Evolutionary conservation across 768 basidiomycete species (phyloP).

Genomic region (Krasilnikovozyma curviuscula): DNA sequence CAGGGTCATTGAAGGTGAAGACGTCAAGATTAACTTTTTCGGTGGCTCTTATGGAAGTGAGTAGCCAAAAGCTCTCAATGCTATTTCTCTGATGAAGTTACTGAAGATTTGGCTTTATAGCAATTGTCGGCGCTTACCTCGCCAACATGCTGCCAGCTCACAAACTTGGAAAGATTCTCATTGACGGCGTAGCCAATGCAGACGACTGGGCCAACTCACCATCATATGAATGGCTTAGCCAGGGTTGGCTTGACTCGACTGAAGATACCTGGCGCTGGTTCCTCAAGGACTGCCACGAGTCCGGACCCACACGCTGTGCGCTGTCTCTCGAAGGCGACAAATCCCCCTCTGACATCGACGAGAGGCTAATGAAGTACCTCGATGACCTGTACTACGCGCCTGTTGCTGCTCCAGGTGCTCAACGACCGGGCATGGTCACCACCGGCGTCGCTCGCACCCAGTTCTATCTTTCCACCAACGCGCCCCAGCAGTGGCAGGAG

Average conservation of each 20-base stretch:
- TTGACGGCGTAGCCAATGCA: constrained; percentile 11
- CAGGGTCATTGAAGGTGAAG: constrained; percentile 7
- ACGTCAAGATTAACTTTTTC: constrained; percentile 12
- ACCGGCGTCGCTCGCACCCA: constrained; percentile 1
- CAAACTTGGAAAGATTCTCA: constrained; percentile 9
- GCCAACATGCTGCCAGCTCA: constrained; percentile 5
- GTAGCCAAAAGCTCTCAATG: too few species aligned
- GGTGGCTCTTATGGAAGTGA: constrained; percentile 13
- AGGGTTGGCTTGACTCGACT: constrained; percentile 5
- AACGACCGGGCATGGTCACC: neutral
- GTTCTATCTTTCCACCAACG: constrained; percentile 4
- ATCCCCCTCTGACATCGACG: constrained; percentile 2
- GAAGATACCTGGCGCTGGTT: constrained; percentile 7
- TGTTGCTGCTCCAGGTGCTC: neutral
- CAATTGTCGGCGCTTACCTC: constrained; percentile 13
- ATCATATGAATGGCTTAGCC: constrained; percentile 9
- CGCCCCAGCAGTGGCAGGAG: constrained; percentile 2
- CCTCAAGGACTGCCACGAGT: constrained; percentile 1
- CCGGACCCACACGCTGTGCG: neutral
- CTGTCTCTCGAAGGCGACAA: constrained; percentile 2
- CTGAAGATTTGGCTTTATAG: too few species aligned
- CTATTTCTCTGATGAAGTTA: too few species aligned
- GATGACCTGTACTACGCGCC: constrained; percentile 1
- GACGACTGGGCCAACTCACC: constrained; percentile 11
- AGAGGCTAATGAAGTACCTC: neutral